Evolutionary conservation across 148 eudicot genomes (phyloP).

Genomic region (Persicaria tinctoria): DNA sequence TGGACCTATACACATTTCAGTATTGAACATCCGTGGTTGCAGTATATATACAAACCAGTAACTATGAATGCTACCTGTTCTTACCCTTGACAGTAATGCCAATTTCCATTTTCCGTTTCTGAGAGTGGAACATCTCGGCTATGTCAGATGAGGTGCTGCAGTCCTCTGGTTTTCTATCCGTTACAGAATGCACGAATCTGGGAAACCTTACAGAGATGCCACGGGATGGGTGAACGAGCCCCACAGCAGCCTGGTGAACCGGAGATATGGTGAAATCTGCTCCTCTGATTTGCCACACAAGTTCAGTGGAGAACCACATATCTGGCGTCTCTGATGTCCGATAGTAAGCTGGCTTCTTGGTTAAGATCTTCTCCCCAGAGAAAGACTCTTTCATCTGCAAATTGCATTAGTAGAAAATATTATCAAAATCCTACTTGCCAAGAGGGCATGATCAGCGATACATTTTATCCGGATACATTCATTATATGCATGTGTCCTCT

Average conservation of each 20-base stretch:
- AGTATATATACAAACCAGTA: not conserved
- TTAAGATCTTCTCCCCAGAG: slow-evolving; percentile 60
- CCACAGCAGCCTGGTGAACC: slow-evolving; percentile 87
- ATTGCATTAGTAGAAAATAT: not conserved
- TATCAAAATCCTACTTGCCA: not conserved
- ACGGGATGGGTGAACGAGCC: slow-evolving; percentile 75
- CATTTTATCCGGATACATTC: no score
- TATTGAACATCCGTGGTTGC: not conserved
- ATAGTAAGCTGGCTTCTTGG: slow-evolving; percentile 71
- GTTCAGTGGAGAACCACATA: slow-evolving; percentile 80
- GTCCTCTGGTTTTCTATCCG: slow-evolving; percentile 77
- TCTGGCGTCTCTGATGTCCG: slow-evolving; percentile 73
- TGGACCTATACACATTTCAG: not conserved
- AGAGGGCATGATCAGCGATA: not conserved
- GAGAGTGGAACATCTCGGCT: slow-evolving; percentile 81
- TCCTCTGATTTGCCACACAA: slow-evolving; percentile 93
- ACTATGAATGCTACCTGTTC: not conserved
- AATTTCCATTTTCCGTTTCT: slow-evolving; percentile 77
- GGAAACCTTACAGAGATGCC: slow-evolving; percentile 92
- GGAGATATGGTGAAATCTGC: slow-evolving; percentile 92
- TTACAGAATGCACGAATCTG: slow-evolving; percentile 49
- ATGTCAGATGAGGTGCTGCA: slow-evolving; percentile 68
- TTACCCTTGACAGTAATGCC: not conserved
- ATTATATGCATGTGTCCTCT: no score
- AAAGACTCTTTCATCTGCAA: slow-evolving; percentile 86